Conservation (phyloP, 768 basidiomycete genomes). For the Leccinellum luteum region DNA sequence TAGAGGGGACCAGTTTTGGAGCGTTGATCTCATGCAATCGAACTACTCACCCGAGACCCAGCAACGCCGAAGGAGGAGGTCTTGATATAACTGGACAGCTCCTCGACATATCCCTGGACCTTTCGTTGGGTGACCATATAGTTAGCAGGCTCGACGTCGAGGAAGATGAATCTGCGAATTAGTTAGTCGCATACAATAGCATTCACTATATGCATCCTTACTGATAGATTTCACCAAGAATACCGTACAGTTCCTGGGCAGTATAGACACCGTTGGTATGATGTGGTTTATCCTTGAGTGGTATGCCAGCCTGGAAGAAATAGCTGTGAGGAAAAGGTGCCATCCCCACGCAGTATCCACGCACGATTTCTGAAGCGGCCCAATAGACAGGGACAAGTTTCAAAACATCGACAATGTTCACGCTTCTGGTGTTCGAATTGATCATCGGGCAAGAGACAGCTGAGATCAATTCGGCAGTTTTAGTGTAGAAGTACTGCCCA, state of each 20-base stretch:
- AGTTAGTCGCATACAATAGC: neutral
- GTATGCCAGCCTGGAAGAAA: constrained; percentile 59
- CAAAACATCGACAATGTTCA: constrained; percentile 72
- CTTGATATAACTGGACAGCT: constrained; percentile 58
- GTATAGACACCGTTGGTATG: constrained; percentile 57
- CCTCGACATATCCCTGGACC: constrained; percentile 50
- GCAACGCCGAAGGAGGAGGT: constrained; percentile 40
- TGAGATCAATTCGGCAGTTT: constrained; percentile 57
- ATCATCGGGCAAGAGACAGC: constrained; percentile 54
- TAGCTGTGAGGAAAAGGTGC: neutral
- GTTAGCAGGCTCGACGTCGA: constrained; percentile 61
- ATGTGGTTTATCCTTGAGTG: constrained; percentile 55
- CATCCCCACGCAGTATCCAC: constrained; percentile 20
- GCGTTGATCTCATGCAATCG: neutral
- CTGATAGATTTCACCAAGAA: constrained; percentile 71
- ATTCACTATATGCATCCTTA: constrained; percentile 24
- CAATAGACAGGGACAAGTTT: constrained; percentile 65
- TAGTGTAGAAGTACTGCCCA: constrained; percentile 62
- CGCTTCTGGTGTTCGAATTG: constrained; percentile 47
- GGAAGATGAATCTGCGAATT: constrained; percentile 63
- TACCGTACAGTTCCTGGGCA: constrained; percentile 56
- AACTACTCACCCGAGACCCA: constrained; percentile 41
- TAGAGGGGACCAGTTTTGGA: neutral
- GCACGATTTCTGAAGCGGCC: constrained; percentile 66
- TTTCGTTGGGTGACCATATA: constrained; percentile 53